A percentile compares a stretch with the other conserved stretches of the same genome.
Conservation (phyloP, 176 grass and related monocot genomes). For the Hordeum marinum region DNA sequence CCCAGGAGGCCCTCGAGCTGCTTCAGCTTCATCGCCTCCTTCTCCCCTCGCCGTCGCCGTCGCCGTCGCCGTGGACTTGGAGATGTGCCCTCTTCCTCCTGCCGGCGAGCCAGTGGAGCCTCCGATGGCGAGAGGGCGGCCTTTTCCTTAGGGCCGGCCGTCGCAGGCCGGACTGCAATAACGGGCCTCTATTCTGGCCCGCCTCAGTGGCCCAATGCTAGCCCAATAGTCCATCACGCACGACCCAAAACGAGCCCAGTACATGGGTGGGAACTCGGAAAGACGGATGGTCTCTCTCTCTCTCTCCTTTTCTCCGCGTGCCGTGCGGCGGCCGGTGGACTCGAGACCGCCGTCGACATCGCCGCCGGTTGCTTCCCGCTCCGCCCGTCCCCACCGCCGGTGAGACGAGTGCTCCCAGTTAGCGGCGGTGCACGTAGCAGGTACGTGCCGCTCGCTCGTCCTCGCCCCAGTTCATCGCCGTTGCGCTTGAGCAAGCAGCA, state of each 20-base stretch:
- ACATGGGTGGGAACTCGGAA: neutral
- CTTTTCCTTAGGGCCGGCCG: neutral
- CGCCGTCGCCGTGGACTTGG: neutral
- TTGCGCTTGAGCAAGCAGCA: neutral
- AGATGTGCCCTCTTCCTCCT: neutral
- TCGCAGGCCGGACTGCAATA: neutral
- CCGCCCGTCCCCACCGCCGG: neutral
- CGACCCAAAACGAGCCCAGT: neutral
- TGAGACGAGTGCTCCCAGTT: neutral
- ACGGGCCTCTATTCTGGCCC: neutral
- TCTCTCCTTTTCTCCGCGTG: neutral
- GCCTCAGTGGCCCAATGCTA: neutral
- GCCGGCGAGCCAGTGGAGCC: slow-evolving; percentile 19
- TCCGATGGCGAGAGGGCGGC: neutral
- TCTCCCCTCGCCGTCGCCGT: neutral
- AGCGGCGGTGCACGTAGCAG: neutral
- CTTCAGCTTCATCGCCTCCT: slow-evolving; percentile 84
- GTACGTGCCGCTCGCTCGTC: neutral
- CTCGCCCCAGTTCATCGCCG: neutral
- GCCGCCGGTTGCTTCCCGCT: neutral
- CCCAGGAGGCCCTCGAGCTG: slow-evolving; percentile 94
- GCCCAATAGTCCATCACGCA: neutral
- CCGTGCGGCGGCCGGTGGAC: neutral
- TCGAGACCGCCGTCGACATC: neutral
- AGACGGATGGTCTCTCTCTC: neutral